These are phyloP conservation scores for Neocucurbitaria cava DNA, from an alignment of 2,329 filamentous ascomycete genomes.

Conservation along the genomic window DNA sequence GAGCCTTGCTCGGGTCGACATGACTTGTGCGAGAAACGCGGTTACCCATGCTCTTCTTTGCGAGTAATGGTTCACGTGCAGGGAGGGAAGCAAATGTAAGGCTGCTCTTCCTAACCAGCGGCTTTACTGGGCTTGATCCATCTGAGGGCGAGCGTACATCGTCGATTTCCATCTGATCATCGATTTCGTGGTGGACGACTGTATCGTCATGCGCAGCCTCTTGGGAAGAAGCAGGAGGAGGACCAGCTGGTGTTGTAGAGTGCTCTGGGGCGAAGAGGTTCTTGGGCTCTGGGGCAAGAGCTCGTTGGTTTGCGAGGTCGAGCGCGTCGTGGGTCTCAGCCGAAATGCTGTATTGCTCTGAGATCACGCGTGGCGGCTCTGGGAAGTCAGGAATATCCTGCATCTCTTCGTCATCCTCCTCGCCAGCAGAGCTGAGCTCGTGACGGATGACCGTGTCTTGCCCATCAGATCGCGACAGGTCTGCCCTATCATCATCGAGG, in stretches of 20 bases:
- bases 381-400: constrained; percentile 28
- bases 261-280: constrained; percentile 22
- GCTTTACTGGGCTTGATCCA: constrained; percentile 75
- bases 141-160: constrained; percentile 70
- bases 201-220: constrained; percentile 34
- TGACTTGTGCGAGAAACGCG: constrained; percentile 80
- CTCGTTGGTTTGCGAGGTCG: constrained; percentile 30
- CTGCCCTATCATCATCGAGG: constrained; percentile 39
- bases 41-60: constrained; percentile 80
- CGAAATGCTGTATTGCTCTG: constrained; percentile 42
- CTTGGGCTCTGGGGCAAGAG: constrained; percentile 33
- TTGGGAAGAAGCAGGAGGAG: constrained; percentile 31
- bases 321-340: constrained; percentile 43
- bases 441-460: constrained; percentile 37
- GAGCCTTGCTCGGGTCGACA: constrained; percentile 67
- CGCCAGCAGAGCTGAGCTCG: constrained; percentile 23
- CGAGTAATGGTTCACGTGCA: constrained; percentile 83
- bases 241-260: constrained; percentile 29
- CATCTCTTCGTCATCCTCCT: constrained; percentile 24
- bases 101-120: constrained; percentile 88
- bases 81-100: constrained; percentile 93
- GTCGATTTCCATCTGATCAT: constrained; percentile 54
- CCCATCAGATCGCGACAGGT: constrained; percentile 24
- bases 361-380: constrained; percentile 28
- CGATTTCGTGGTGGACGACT: constrained; percentile 39